phyloP scores from a whole-genome alignment of 345 rosid species.

The Boechera retrofracta region DNA sequence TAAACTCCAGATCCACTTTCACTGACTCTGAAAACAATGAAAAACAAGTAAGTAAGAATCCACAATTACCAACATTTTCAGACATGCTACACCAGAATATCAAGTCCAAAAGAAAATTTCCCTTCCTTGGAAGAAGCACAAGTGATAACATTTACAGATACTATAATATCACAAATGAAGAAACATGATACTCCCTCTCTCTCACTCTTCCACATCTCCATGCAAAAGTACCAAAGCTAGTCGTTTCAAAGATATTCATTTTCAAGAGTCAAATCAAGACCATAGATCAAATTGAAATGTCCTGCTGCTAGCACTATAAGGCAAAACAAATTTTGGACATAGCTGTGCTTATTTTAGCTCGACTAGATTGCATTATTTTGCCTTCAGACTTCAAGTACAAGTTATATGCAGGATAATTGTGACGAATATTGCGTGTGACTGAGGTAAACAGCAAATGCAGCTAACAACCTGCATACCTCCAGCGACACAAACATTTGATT shows the following conservation, averaged over 20 bases:
- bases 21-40: conserved; percentile 69
- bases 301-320: conserved; percentile 20
- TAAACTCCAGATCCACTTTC: conserved; percentile 73
- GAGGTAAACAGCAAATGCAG: conserved; percentile 28
- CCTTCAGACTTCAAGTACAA: conserved; percentile 31
- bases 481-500: conserved; percentile 87
- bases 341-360: conserved; percentile 12
- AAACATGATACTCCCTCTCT: conserved; percentile 14
- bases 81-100: conserved; percentile 32
- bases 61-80: conserved; percentile 7
- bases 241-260: conserved; percentile 7
- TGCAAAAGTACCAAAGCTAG: conserved; percentile 19
- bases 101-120: conserved; percentile 23
- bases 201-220: conserved; percentile 26
- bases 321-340: conserved; percentile 26
- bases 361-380: conserved; percentile 17
- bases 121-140: conserved; percentile 26
- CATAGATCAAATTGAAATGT: conserved; percentile 14
- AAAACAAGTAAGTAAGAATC: conserved; percentile 25
- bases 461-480: conserved; percentile 85
- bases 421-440: conserved; percentile 13
- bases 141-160: conserved; percentile 28
- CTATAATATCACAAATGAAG: conserved; percentile 26
- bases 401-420: conserved; percentile 16
- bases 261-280: conserved; percentile 22